These are phyloP conservation scores for Heliamphora pulchella DNA, from an alignment of 179 eudicot species.

Conservation along the genomic window DNA sequence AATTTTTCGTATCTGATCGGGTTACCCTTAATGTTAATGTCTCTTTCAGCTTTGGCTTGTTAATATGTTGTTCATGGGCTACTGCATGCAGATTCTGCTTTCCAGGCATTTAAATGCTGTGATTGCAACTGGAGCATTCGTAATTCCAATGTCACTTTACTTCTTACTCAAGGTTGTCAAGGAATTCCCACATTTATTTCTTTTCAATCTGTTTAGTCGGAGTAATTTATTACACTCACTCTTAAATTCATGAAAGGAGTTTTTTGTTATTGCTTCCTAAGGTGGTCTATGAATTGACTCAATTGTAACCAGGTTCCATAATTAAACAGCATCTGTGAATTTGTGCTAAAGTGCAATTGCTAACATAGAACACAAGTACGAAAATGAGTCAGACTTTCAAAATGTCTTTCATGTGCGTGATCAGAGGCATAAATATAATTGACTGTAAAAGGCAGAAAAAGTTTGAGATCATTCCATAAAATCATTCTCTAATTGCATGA, in stretches of 20 bases:
- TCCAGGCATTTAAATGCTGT: slow-evolving; percentile 52
- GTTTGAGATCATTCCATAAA: background rate
- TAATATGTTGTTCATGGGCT: slow-evolving; percentile 9
- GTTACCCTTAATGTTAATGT: background rate
- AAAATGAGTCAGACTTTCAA: background rate
- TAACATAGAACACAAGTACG: background rate
- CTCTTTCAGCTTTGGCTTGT: background rate
- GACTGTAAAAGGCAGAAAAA: background rate
- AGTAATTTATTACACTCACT: background rate
- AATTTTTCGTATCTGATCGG: background rate
- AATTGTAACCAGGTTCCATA: background rate
- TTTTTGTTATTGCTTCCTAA: background rate
- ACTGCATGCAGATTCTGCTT: slow-evolving; percentile 65
- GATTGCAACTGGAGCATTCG: slow-evolving; percentile 80
- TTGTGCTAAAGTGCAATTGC: background rate
- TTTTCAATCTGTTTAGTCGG: background rate
- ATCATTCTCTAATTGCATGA: background rate
- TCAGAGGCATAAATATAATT: background rate
- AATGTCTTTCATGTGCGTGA: background rate
- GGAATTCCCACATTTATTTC: slow-evolving; percentile 1
- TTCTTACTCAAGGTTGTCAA: slow-evolving; percentile 64
- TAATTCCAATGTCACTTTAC: slow-evolving; percentile 73
- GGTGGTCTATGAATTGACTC: background rate
- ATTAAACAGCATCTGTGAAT: background rate
- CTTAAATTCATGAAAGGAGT: background rate